These are phyloP conservation scores for Populus alba DNA, from an alignment of 345 rosid species.

Conservation along the genomic window DNA sequence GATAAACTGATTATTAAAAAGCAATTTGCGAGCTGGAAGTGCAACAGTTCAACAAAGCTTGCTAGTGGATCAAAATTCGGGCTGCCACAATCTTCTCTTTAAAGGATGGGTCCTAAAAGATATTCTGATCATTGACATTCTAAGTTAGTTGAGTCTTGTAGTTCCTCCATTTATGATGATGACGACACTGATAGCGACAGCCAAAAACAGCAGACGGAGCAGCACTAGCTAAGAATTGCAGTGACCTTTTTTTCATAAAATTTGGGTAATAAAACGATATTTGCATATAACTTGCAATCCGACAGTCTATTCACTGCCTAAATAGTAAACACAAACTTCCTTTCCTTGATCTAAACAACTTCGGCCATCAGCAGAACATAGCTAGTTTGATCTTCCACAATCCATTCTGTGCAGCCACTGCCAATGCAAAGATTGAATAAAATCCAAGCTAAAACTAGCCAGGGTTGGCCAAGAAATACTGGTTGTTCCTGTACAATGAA, in stretches of 20 bases:
- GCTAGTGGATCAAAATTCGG: not conserved
- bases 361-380: not conserved
- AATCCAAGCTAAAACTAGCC: not conserved
- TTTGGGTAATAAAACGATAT: too few species aligned
- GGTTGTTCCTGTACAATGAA: not conserved
- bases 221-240: too few species aligned
- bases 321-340: too few species aligned
- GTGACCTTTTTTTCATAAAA: too few species aligned
- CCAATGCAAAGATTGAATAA: not conserved
- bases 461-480: not conserved
- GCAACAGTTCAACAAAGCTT: not conserved
- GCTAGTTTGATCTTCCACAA: not conserved
- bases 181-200: not conserved
- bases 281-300: too few species aligned
- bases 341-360: not conserved
- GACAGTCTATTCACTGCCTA: too few species aligned
- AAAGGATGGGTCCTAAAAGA: not conserved
- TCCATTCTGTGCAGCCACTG: not conserved
- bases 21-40: not conserved
- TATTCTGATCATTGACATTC: not conserved
- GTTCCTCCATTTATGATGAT: not conserved
- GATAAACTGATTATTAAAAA: not conserved
- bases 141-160: not conserved
- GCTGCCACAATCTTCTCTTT: not conserved
- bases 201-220: not conserved